phyloP scores from a whole-genome alignment of 2,329 filamentous ascomycete genomes.

The Periconia sp. region DNA sequence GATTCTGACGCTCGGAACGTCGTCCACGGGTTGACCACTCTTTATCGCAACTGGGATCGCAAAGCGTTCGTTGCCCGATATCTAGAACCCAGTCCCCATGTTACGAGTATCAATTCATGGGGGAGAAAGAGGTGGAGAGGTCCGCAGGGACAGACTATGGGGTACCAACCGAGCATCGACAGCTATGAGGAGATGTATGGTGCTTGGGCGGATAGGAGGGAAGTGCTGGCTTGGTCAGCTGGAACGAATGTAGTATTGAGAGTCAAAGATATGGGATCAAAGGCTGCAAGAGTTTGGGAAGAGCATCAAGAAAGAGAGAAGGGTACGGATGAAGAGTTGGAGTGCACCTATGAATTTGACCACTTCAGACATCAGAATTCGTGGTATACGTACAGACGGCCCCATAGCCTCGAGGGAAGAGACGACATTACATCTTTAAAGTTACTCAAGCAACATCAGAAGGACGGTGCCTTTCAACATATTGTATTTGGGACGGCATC shows the following conservation, averaged over 20 bases:
- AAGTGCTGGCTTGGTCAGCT: constrained; percentile 66
- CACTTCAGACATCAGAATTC: constrained; percentile 40
- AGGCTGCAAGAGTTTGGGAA: constrained; percentile 27
- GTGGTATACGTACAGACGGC: constrained; percentile 61
- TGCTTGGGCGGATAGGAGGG: constrained; percentile 52
- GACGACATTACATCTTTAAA: constrained; percentile 67
- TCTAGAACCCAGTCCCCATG: constrained; percentile 51
- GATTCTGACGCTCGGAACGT: constrained; percentile 41
- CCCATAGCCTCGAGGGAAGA: constrained; percentile 56
- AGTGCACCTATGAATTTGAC: constrained; percentile 33
- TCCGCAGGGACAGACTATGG: constrained; percentile 59
- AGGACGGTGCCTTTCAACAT: constrained; percentile 47
- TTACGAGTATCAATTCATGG: constrained; percentile 45
- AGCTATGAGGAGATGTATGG: constrained; percentile 60
- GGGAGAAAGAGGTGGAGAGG: constrained; percentile 46
- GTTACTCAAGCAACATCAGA: constrained; percentile 54
- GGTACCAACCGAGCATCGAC: constrained; percentile 65
- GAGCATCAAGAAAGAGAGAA: constrained; percentile 8
- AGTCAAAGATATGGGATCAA: constrained; percentile 51
- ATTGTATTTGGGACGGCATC: constrained; percentile 64
- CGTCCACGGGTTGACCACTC: constrained; percentile 61
- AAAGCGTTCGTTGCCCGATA: constrained; percentile 62
- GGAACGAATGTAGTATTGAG: constrained; percentile 62
- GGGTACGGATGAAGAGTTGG: not conserved
- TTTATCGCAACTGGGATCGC: constrained; percentile 63